phyloP scores from a whole-genome alignment of 169 alveolate genomes.

The Blepharisma undulans region DNA sequence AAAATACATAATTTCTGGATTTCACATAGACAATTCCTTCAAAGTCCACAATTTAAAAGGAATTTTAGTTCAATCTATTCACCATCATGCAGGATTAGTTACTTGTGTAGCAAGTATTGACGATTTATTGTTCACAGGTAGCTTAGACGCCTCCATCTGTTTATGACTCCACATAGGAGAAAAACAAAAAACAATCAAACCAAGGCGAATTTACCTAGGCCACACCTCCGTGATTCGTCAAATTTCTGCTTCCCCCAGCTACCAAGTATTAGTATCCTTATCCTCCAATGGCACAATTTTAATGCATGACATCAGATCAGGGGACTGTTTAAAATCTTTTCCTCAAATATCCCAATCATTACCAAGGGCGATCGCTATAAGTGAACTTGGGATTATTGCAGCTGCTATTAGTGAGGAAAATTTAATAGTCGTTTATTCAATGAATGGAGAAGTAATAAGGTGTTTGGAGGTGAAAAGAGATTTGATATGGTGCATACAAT shows the following conservation, averaged over 20 bases:
- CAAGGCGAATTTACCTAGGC: background rate
- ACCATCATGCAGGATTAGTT: background rate
- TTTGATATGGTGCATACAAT: background rate
- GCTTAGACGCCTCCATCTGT: constrained; percentile 15
- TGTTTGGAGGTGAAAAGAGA: background rate
- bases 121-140: constrained; percentile 26
- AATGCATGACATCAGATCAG: constrained; percentile 20
- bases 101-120: background rate
- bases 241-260: background rate
- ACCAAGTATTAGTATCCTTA: background rate
- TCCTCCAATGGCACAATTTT: background rate
- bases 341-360: background rate
- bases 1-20: constrained; percentile 9
- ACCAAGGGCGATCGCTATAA: background rate
- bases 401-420: background rate
- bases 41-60: constrained; percentile 26
- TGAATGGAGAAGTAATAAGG: background rate
- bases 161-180: background rate
- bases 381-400: background rate
- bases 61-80: background rate
- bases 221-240: background rate
- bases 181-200: background rate
- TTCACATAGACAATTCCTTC: constrained; percentile 22
- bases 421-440: background rate
- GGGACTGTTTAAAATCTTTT: background rate